Conservation (phyloP, 2,329 filamentous ascomycete genomes). For the Neobulgaria alba region DNA sequence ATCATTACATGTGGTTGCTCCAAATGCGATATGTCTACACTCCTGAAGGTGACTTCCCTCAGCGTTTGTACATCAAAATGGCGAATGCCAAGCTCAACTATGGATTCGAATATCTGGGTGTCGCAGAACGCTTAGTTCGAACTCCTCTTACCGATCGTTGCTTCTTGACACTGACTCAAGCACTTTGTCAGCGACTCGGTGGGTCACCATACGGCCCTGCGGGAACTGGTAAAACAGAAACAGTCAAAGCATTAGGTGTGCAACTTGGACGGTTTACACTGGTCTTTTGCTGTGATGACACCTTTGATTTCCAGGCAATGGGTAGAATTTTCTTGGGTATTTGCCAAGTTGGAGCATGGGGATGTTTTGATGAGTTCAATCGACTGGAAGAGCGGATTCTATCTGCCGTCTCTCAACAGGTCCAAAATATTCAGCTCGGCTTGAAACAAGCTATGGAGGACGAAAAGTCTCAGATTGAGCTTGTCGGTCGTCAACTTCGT, state of each 20-base stretch:
- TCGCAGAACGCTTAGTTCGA: conserved; percentile 89
- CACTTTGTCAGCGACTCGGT: conserved; percentile 86
- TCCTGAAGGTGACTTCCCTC: conserved; percentile 68
- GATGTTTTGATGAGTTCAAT: conserved; percentile 99
- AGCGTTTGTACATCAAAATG: conserved; percentile 87
- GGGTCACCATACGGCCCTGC: conserved; percentile 96
- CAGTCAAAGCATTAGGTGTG: conserved; percentile 93
- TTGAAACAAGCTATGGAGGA: conserved; percentile 78
- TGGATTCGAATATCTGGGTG: conserved; percentile 95
- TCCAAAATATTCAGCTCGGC: conserved; percentile 97
- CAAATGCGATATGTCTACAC: conserved; percentile 96
- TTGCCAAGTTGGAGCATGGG: conserved; percentile 98
- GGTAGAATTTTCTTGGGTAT: conserved; percentile 98
- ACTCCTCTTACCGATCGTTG: conserved; percentile 96
- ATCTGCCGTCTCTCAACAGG: conserved; percentile 96
- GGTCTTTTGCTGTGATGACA: conserved; percentile 99
- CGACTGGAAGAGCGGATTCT: conserved; percentile 95
- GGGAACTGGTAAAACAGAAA: conserved; percentile 98
- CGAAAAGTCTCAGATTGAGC: conserved; percentile 80
- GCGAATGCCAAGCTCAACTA: conserved; percentile 93
- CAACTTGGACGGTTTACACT: conserved; percentile 96
- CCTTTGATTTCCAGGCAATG: conserved; percentile 99
- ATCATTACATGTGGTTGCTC: conserved; percentile 85
- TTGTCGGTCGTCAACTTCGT: conserved; percentile 81
- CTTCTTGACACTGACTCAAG: conserved; percentile 95